A percentile compares a stretch with the other conserved stretches of the same genome.
Evolutionary conservation across 306 rosid species (phyloP).

Genomic region (Castanea crenata): DNA sequence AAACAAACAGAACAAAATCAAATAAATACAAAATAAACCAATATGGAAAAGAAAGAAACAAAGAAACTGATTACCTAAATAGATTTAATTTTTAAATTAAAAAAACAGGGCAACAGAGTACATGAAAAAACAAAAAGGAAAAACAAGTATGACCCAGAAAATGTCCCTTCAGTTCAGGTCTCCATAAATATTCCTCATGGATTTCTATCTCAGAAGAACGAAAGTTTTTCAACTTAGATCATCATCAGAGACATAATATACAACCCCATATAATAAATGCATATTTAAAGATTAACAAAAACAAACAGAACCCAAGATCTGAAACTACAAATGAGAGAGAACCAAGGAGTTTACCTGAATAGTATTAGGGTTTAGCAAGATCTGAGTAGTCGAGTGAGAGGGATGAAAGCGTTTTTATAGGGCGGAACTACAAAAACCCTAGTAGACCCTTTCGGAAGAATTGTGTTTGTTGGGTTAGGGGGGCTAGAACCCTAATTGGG

Average conservation of each 20-base stretch:
- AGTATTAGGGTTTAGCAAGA: neutral
- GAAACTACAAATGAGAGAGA: neutral
- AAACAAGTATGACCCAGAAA: neutral
- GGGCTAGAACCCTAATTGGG: neutral
- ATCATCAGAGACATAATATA: constrained; percentile 25
- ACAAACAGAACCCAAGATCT: neutral
- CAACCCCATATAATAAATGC: neutral
- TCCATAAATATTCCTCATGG: constrained; percentile 42
- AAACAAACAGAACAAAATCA: neutral
- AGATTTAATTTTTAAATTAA: neutral
- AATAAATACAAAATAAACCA: neutral
- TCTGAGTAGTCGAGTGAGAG: neutral
- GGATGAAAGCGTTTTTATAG: constrained; percentile 1
- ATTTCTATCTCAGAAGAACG: constrained; percentile 39
- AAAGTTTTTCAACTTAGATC: constrained; percentile 34
- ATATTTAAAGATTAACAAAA: too few relatives aligned
- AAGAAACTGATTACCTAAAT: neutral
- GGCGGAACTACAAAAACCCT: constrained; percentile 35
- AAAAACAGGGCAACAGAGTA: too few relatives aligned
- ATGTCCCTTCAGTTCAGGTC: constrained; percentile 57
- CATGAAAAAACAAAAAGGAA: too few relatives aligned
- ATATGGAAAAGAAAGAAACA: neutral
- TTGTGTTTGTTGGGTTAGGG: neutral
- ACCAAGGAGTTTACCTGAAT: neutral
- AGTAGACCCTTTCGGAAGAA: neutral